Conservation (phyloP, 495 filamentous ascomycete genomes). For the Rostrohypoxylon terebratum region DNA sequence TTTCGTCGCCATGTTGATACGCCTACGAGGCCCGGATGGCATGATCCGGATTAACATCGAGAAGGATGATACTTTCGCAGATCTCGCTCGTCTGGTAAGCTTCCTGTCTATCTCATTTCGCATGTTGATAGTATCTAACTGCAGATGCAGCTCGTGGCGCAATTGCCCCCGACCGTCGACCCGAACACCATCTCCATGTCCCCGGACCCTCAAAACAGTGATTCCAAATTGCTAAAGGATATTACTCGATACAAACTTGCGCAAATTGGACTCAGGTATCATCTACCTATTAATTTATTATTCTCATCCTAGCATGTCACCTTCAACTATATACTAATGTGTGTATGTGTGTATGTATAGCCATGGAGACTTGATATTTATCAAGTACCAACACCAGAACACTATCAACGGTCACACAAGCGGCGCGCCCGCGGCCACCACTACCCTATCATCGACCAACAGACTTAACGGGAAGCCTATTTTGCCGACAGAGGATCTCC, state of each 20-base stretch:
- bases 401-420: slow-evolving; percentile 47
- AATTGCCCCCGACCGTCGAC: slow-evolving; percentile 70
- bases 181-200: slow-evolving; percentile 81
- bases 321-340: slow-evolving; percentile 36
- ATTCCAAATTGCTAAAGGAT: slow-evolving; percentile 74
- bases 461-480: slow-evolving; percentile 84
- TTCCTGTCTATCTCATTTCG: background rate
- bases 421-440: slow-evolving; percentile 55
- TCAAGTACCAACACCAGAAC: slow-evolving; percentile 74
- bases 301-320: background rate
- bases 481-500: slow-evolving; percentile 72
- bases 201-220: slow-evolving; percentile 79
- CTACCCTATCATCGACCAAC: slow-evolving; percentile 59
- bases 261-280: slow-evolving; percentile 77
- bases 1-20: slow-evolving; percentile 68
- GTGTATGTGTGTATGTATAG: slow-evolving; percentile 64
- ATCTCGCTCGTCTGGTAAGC: slow-evolving; percentile 63
- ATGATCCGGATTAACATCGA: slow-evolving; percentile 75
- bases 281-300: slow-evolving; percentile 7
- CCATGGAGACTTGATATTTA: slow-evolving; percentile 90
- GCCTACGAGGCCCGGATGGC: slow-evolving; percentile 77
- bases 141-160: slow-evolving; percentile 53
- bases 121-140: slow-evolving; percentile 29
- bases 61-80: slow-evolving; percentile 64
- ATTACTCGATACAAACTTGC: slow-evolving; percentile 75